Percentiles rank a stretch among this genome's conserved stretches.
phyloP scores from a whole-genome alignment of 768 basidiomycete species.

The Leccinum disarticulatum region DNA sequence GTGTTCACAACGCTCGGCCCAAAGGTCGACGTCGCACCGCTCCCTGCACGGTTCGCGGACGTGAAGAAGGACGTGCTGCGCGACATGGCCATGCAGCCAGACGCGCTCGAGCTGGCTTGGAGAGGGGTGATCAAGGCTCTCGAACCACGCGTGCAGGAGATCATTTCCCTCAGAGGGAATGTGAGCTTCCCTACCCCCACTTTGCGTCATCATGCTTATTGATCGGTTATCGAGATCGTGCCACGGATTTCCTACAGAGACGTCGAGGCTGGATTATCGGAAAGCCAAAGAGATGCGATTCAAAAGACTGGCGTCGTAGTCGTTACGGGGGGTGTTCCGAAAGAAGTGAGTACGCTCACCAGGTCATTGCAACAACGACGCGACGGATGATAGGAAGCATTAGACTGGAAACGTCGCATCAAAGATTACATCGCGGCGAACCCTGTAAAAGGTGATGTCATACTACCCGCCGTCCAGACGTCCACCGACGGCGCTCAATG shows the following conservation, averaged over 20 bases:
- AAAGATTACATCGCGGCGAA: conserved; percentile 55
- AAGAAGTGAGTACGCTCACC: conserved; percentile 40
- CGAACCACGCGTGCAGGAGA: conserved; percentile 44
- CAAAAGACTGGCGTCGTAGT: conserved; percentile 55
- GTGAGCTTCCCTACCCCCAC: conserved; percentile 32
- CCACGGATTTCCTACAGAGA: conserved; percentile 48
- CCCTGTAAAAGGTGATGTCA: conserved; percentile 46
- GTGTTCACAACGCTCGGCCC: conserved; percentile 47
- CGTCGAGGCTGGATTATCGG: conserved; percentile 46
- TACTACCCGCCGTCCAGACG: not conserved
- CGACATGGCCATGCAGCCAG: conserved; percentile 28
- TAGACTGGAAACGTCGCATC: conserved; percentile 56
- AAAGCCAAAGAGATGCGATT: conserved; percentile 43
- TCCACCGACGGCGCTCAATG: not conserved
- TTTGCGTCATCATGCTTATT: not conserved
- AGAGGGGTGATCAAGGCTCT: conserved; percentile 52
- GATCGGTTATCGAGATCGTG: conserved; percentile 41
- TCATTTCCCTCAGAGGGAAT: conserved; percentile 45
- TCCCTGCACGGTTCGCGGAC: conserved; percentile 57
- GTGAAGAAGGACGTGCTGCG: conserved; percentile 57
- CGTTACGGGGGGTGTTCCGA: conserved; percentile 54
- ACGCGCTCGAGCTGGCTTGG: conserved; percentile 50
- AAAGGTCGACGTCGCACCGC: conserved; percentile 35
- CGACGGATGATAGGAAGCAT: conserved; percentile 46
- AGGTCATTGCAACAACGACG: not conserved